Evolutionary conservation across 176 grass and related monocot species (phyloP).

Genomic region (Dendrocalamus sinicus): DNA sequence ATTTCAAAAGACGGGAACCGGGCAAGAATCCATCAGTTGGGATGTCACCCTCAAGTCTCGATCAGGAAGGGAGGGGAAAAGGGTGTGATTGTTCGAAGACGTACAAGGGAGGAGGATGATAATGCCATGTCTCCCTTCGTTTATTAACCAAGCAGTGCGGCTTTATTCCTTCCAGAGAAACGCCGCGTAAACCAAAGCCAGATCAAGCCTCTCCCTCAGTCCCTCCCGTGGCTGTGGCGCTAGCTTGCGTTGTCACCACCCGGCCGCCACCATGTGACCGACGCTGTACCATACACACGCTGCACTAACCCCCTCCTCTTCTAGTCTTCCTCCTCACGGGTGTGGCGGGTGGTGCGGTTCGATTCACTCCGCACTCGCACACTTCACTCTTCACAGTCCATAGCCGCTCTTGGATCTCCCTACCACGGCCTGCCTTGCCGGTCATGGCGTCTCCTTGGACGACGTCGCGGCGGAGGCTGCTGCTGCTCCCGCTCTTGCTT

Average conservation of each 20-base stretch:
- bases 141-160: neutral
- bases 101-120: too few species aligned
- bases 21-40: neutral
- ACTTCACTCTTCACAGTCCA: neutral
- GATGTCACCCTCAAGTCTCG: neutral
- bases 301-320: neutral
- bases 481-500: constrained; percentile 41
- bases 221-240: neutral
- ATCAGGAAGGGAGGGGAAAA: neutral
- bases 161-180: neutral
- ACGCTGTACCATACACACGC: neutral
- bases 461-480: neutral
- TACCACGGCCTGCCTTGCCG: neutral
- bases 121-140: neutral
- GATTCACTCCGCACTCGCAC: neutral
- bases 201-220: neutral
- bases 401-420: neutral
- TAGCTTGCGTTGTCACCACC: neutral
- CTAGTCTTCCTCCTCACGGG: neutral
- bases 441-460: neutral
- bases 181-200: too few species aligned
- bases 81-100: too few species aligned
- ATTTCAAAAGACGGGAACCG: too few species aligned
- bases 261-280: constrained; percentile 20
- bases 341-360: neutral